Base-by-base conservation (phyloP, 176 grass and related monocot species). In the Phyllostachys edulis region DNA sequence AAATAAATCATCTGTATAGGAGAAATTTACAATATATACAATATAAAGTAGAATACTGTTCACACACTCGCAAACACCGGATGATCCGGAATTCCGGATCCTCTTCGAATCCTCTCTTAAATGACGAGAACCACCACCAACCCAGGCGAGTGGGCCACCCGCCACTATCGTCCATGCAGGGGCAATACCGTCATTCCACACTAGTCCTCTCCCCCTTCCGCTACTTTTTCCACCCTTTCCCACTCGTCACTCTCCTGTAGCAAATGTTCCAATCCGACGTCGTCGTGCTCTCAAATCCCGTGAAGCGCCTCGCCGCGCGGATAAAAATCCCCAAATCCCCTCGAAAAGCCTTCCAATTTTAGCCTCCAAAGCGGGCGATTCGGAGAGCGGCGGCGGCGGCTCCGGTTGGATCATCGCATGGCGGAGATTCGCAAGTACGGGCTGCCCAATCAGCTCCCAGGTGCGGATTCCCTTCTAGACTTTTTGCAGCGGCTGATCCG, bases 201-300 rank as follows among this genome's bases (percentile, higher is more conserved):
- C 42, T 20, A 5, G 6, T 54, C 16, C 0, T 54, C 36, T 69
- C 32, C 62, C 56, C 12, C 76, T 13, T 21, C 64, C 45, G 29
- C 21, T 10, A 7, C 20, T 9, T 84, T 47, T 74, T 41, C 15
- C 57, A 3, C 17, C 34, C 56, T 60, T 67, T 65, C 38, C 36
- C 75, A 75, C 80, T 84, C 80, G 50, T 78, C 69, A n/a, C 77
- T 13, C 47, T n/a, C 27, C 39, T 24, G 75, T 27, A 54, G 80
- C 80, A 90, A 84, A 87, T 84, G 87, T 90, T 90, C 89, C 85
- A 90, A 80, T 70, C 85, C 75, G 85, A 90, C 89, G 89, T 85
- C 63, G 85, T 12, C 62, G 73, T 84, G 89, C 41, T 42, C 32
- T 18, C 34, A 41, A 69, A 79, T 84, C 85, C 69, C 74, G 79